phyloP scores from a whole-genome alignment of 2,329 filamentous ascomycete species.

The Ophioceras dolichostomum region DNA sequence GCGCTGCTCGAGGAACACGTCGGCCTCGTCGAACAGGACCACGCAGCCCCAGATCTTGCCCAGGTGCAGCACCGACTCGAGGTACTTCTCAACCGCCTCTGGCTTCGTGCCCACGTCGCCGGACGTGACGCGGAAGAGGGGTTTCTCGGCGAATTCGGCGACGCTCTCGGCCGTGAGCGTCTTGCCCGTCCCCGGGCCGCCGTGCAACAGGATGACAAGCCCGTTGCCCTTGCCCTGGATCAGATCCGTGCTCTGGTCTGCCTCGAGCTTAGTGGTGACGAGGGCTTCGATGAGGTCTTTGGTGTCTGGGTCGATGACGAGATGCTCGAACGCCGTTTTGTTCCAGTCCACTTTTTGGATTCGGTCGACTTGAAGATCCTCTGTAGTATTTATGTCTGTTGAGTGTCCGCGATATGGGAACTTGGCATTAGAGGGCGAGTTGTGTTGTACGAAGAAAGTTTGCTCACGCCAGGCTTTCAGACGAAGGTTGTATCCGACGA shows the following conservation, averaged over 20 bases:
- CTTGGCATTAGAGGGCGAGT: background rate
- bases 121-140: too few relatives aligned
- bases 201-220: too few relatives aligned
- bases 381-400: too few relatives aligned
- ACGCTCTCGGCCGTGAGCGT: too few relatives aligned
- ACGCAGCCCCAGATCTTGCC: conserved; percentile 15
- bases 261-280: background rate
- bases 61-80: background rate
- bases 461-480: background rate
- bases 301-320: background rate
- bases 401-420: too few relatives aligned
- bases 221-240: background rate
- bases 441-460: background rate
- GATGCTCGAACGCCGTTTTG: background rate
- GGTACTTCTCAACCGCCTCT: background rate
- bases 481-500: background rate
- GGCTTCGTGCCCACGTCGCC: too few relatives aligned
- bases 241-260: background rate
- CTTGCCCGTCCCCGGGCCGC: too few relatives aligned
- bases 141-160: too few relatives aligned
- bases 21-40: conserved; percentile 23
- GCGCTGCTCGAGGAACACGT: conserved; percentile 21
- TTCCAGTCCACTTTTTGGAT: background rate
- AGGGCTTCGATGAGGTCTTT: background rate
- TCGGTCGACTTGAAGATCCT: background rate